Evolutionary conservation across 306 rosid genomes (phyloP), one percentile per base, ranked within the genome.

Genomic region (Quercus suber): DNA sequence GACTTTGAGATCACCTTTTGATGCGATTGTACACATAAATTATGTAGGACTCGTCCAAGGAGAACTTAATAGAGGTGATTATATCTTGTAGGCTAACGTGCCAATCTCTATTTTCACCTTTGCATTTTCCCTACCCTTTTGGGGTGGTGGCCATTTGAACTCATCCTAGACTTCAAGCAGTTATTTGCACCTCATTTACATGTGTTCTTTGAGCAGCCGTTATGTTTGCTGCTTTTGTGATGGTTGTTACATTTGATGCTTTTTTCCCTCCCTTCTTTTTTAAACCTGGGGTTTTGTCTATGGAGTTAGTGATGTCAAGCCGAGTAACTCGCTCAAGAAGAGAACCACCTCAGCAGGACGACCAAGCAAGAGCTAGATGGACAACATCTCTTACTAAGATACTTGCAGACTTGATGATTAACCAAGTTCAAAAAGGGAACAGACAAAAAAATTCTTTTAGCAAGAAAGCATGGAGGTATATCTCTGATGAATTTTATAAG

Each of bases 281-380:
- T 8, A 31, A 68, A 68, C 52, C 72, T 68, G 72, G 27, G 27
- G 72, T 76, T 10, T 55, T 31, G 78, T 69, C 61, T 19, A 60
- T 77, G 78, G 61, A 63, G 35, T 65, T 74, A 45, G 76, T 83
- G 96, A 91, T 91, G 97, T 87, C 88, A 30, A 82, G 82, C 76
- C 87, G 86, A 41, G 78, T 80, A 73, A 82, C 87, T 12, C 83
- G 89, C 74, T 75, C 89, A 12, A 84, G 82, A 84, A 82, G 87
- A 61, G 82, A 83, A 59, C 85, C 74, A 53, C 58, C 76, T 58
- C 91, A 79, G 82, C 88, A 79, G 80, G 87, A 79, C 79, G 94
- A 91, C 21, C 90, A 84, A 53, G 92, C 87, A 4, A 86, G 93
- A 83, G 98, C 97, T 71, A 89, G 74, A 81, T 89, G 98, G 98